A percentile compares a stretch with the other conserved stretches of the same genome.
These are phyloP conservation scores for Eimeria zaria DNA, from an alignment of 169 alveolate genomes.

Conservation along the genomic window DNA sequence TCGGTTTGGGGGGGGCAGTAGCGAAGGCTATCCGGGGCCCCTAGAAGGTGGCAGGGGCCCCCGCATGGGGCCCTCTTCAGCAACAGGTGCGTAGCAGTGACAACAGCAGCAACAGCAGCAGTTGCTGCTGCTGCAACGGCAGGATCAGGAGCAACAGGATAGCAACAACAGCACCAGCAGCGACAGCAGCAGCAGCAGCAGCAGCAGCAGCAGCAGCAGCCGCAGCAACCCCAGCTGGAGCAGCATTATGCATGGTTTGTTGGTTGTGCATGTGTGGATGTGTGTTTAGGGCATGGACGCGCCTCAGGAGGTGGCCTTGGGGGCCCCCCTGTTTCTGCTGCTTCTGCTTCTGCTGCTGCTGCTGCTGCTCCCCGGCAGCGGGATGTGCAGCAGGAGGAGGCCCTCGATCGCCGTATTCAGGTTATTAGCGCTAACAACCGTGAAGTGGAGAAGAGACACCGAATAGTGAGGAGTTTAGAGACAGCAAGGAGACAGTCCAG, in stretches of 20 bases:
- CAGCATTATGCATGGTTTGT: neutral
- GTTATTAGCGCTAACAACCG: conserved; percentile 26
- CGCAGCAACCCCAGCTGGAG: too few species aligned
- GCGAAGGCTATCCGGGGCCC: conserved; percentile 12
- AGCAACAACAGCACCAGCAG: neutral
- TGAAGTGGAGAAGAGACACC: conserved; percentile 42
- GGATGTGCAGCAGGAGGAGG: conserved; percentile 44
- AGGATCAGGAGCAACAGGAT: too few species aligned
- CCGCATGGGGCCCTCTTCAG: conserved; percentile 23
- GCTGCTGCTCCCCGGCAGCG: conserved; percentile 36
- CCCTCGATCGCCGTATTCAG: conserved; percentile 29
- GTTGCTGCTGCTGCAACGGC: neutral
- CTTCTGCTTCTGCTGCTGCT: neutral
- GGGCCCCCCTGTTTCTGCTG: conserved; percentile 17
- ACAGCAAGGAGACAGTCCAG: too few species aligned
- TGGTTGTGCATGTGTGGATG: neutral
- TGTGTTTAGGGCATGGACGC: conserved; percentile 13
- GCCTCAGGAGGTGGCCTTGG: neutral
- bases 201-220: conserved; percentile 22
- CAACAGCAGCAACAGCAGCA: neutral
- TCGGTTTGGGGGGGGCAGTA: conserved; percentile 20
- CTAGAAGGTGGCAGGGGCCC: conserved; percentile 6
- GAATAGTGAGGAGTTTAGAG: neutral
- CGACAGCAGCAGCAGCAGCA: neutral
- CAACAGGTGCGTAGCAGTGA: neutral